Base-by-base conservation (phyloP, 2,329 filamentous ascomycete genomes). In the Penicillium italicum region DNA sequence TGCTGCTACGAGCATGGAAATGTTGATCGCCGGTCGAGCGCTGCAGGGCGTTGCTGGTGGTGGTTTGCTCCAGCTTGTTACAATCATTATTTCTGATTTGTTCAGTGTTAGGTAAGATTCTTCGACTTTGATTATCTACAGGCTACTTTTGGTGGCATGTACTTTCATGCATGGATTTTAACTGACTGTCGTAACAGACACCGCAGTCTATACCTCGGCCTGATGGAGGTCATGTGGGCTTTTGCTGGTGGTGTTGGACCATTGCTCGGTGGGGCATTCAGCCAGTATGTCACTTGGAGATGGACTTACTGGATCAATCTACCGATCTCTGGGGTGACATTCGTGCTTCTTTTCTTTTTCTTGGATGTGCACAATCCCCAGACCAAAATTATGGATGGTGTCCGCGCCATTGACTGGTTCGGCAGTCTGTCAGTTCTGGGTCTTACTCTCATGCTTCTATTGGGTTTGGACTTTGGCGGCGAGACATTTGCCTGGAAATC, bases 291-390 rank as follows among this genome's bases (percentile, higher is more conserved):
- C 20, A 65, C 72, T 18, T 83, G 80, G 81, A 69, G 80, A 49
- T 83, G 80, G 79, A 78, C 76, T 37, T 82, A 82, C 61, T 84
- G 80, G 73, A 79, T 83, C 65, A 84, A 84, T 49, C 69, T 77
- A 0, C 82, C 82, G 0, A 74, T 83, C 24, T 77, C 73, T 31
- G 80, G 77, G 1, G 64, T 75, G 0, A 77, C 80, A 0, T 79
- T 82, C 26, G 28, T 79, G 4, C 69, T 84, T 0, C 70, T 84
- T 4, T 50, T 82, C 2, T 60, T 82, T 26, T 82, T 79, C 57
- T 69, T 85, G 30, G 78, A 85, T 57, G 76, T 84, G 14, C 78
- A 83, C 57, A 82, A 83, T 48, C 80, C 82, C 5, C 73, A 76
- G 26, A 84, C 82, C 0, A 74, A 72, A 0, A 70, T 83, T 33